These are phyloP conservation scores for Acanthamoeba lenticulata DNA, from an alignment of 208 protist species.

Conservation along the genomic window DNA sequence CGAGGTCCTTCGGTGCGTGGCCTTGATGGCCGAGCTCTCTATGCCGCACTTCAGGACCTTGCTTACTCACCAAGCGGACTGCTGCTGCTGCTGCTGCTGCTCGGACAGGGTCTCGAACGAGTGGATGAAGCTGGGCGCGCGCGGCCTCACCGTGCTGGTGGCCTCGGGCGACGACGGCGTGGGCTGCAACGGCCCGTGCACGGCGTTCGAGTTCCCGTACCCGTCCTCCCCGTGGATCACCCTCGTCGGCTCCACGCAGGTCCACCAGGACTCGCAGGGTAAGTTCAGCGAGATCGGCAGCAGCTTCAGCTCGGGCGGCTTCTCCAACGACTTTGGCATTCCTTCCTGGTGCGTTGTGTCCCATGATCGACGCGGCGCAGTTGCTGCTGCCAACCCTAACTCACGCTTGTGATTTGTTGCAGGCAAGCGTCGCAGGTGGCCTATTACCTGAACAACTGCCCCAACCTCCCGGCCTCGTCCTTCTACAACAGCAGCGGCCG, in stretches of 20 bases:
- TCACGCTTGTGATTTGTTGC: neutral
- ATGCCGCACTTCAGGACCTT: neutral
- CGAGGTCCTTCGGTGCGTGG: slow-evolving; percentile 16
- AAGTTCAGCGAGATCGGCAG: slow-evolving; percentile 46
- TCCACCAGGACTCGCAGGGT: neutral
- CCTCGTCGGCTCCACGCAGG: slow-evolving; percentile 36
- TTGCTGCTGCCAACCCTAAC: neutral
- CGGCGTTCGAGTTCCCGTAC: slow-evolving; percentile 67
- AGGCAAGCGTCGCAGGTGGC: slow-evolving; percentile 50
- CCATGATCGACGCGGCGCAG: neutral
- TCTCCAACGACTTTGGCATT: slow-evolving; percentile 59
- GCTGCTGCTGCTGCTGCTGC: no score
- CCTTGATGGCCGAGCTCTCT: neutral
- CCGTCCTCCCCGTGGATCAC: slow-evolving; percentile 59
- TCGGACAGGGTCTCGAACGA: neutral
- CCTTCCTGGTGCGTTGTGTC: neutral
- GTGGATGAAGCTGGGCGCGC: slow-evolving; percentile 61
- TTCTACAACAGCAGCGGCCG: slow-evolving; percentile 52
- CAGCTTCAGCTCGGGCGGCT: slow-evolving; percentile 56
- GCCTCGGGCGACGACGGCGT: slow-evolving; percentile 60
- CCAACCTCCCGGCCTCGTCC: slow-evolving; percentile 42
- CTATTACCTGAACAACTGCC: slow-evolving; percentile 66
- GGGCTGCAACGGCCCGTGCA: slow-evolving; percentile 52
- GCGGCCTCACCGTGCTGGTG: slow-evolving; percentile 49
- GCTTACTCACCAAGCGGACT: no score